Evolutionary conservation across 345 rosid species (phyloP), one percentile per base, ranked within the genome.

Genomic region (Eucalyptus globulus): DNA sequence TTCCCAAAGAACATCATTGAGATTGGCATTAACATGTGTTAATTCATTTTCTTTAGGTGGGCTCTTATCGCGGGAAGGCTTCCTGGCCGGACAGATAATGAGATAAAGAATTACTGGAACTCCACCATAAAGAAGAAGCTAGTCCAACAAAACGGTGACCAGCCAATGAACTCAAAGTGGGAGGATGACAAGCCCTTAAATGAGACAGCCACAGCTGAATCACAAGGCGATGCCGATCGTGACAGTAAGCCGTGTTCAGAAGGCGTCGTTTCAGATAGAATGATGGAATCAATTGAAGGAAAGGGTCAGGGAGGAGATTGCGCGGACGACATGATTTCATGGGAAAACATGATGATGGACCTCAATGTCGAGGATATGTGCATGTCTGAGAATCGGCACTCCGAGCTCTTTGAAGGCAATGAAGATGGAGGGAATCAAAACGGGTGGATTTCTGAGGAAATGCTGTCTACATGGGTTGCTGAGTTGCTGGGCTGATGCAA

Each of bases 1-100:
- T 17, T 72, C 45, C 45, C 22, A 69, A 37, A 72, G 45, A 10
- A 37, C 81, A 72, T 37, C 22, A 37, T 10, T 19, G 14, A 72
- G 81, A 37, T 10, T 37, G 81, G 27, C 81, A 37, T 12, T 34
- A 19, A 37, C 72, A 65, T 12, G 17, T 14, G 37, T n/a, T 65
- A 65, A 31, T 65, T 65, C 14, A 29, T 65, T 65, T 4, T 65
- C 72, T 65, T 60, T 44, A 89, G 90, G 19, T 89, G 90, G 90
- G 76, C 72, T 27, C 81, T 89, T 12, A 89, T 89, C 16, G 88
- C 90, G 12, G 69, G 86, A 49, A 65, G 90, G 88, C 88, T 89
- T 22, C 89, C 91, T 14, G 89, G 91, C 53, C 86, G 91, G 34
- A 90, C 91, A 29, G 91, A 90, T 47, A 90, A 90, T 47, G 91